These are phyloP conservation scores for Paracorniculantispora psalliotae DNA, from an alignment of 2,329 filamentous ascomycete genomes.

Conservation along the genomic window DNA sequence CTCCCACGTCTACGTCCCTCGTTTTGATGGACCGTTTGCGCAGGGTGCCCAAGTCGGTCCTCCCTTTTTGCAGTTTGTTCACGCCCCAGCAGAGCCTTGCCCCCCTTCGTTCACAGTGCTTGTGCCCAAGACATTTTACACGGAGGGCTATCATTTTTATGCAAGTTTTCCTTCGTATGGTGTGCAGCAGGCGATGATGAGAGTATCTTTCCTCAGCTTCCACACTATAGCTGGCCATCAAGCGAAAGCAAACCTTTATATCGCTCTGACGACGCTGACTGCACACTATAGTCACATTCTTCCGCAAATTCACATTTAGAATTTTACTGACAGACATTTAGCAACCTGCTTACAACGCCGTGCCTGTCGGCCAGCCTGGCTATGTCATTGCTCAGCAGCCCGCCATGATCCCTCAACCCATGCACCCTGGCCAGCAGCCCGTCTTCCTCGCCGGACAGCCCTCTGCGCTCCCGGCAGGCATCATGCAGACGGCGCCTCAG, in stretches of 20 bases:
- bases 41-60: conserved; percentile 30
- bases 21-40: conserved; percentile 37
- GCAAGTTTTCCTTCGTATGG: conserved; percentile 28
- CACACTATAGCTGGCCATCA: neutral
- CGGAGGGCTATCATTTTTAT: conserved; percentile 32
- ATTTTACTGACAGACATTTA: conserved; percentile 19
- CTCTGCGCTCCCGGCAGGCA: neutral
- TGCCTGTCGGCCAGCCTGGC: conserved; percentile 26
- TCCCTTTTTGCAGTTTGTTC: conserved; percentile 25
- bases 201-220: neutral
- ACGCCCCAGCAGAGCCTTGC: conserved; percentile 16
- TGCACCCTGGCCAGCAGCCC: conserved; percentile 22
- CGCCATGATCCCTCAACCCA: conserved; percentile 19
- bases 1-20: conserved; percentile 51
- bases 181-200: neutral
- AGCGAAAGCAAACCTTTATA: neutral
- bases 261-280: neutral
- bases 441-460: conserved; percentile 26
- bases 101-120: conserved; percentile 25
- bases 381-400: conserved; percentile 32
- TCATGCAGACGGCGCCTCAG: neutral
- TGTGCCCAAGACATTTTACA: conserved; percentile 29
- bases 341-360: conserved; percentile 26
- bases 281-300: neutral
- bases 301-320: neutral